Evolutionary conservation across 1,139 yeast genomes (phyloP).

Genomic region (Kluyveromyces sp.): DNA sequence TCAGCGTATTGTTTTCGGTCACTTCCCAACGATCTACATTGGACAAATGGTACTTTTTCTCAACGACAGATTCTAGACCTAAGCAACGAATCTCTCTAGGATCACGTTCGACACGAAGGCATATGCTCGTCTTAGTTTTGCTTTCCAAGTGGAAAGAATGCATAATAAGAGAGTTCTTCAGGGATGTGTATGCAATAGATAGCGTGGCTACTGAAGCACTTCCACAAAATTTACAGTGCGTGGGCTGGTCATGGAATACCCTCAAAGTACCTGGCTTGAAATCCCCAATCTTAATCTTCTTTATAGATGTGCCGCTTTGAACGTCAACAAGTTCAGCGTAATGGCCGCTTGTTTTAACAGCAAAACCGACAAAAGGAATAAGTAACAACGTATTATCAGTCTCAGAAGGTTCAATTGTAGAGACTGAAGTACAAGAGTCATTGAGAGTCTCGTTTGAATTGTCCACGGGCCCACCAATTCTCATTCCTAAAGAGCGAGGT

Average conservation of each 20-base stretch:
- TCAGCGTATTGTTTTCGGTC: conserved; percentile 67
- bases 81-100: conserved; percentile 84
- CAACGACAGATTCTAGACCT: conserved; percentile 71
- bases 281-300: conserved; percentile 47
- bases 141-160: conserved; percentile 71
- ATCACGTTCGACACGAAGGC: conserved; percentile 86
- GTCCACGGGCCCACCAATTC: conserved; percentile 19
- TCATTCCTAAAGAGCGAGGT: conserved; percentile 30
- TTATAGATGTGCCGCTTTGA: conserved; percentile 62
- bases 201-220: conserved; percentile 72
- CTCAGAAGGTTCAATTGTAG: conserved; percentile 13
- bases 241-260: conserved; percentile 76
- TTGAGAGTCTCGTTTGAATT: conserved; percentile 11
- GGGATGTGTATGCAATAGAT: conserved; percentile 66
- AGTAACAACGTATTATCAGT: conserved; percentile 37
- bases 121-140: conserved; percentile 70
- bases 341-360: conserved; percentile 48
- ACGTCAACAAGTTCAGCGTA: conserved; percentile 66
- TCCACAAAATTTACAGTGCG: conserved; percentile 87
- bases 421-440: conserved; percentile 11
- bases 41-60: conserved; percentile 59
- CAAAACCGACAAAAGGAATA: conserved; percentile 66
- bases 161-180: conserved; percentile 51
- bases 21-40: conserved; percentile 70
- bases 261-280: conserved; percentile 54